These are phyloP conservation scores for Trichoderma lentiforme DNA, from an alignment of 2,329 filamentous ascomycete species.

Conservation along the genomic window DNA sequence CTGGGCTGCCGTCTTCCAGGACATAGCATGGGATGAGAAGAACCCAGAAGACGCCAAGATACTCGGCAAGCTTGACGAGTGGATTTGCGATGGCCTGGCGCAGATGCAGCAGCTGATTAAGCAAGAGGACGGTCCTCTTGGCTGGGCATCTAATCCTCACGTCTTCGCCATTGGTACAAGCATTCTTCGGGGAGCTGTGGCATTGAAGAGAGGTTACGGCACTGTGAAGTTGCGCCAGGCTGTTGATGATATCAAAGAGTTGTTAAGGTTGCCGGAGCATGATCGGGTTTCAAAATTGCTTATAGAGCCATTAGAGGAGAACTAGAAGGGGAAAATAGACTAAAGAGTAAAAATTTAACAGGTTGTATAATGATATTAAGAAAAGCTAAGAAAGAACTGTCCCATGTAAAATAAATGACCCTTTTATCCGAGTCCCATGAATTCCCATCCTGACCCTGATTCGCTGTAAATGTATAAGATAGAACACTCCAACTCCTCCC, in stretches of 20 bases:
- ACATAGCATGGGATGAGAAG: conserved; percentile 22
- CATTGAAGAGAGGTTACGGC: conserved; percentile 28
- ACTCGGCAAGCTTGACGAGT: conserved; percentile 36
- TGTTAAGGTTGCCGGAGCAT: conserved; percentile 5
- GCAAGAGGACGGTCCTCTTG: conserved; percentile 62
- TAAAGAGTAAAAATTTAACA: neutral
- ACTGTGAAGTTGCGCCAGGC: conserved; percentile 18
- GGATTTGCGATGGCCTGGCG: conserved; percentile 40
- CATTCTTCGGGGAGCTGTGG: conserved; percentile 40
- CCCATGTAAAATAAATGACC: neutral
- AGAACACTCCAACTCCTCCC: neutral
- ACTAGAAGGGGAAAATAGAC: neutral
- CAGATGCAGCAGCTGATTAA: conserved; percentile 46
- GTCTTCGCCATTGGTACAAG: conserved; percentile 60
- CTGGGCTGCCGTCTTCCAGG: conserved; percentile 59
- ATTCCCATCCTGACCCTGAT: neutral
- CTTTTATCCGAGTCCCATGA: neutral
- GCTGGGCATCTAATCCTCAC: conserved; percentile 67
- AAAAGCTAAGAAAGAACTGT: neutral
- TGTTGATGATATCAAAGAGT: conserved; percentile 8
- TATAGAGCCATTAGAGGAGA: conserved; percentile 14
- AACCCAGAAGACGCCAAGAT: conserved; percentile 19
- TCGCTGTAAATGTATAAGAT: conserved; percentile 1
- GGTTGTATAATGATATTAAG: neutral
- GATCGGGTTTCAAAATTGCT: conserved; percentile 31